Evolutionary conservation across 2,329 filamentous ascomycete genomes (phyloP).

Genomic region (Ophiognomonia clavigignenti-juglandacearum): DNA sequence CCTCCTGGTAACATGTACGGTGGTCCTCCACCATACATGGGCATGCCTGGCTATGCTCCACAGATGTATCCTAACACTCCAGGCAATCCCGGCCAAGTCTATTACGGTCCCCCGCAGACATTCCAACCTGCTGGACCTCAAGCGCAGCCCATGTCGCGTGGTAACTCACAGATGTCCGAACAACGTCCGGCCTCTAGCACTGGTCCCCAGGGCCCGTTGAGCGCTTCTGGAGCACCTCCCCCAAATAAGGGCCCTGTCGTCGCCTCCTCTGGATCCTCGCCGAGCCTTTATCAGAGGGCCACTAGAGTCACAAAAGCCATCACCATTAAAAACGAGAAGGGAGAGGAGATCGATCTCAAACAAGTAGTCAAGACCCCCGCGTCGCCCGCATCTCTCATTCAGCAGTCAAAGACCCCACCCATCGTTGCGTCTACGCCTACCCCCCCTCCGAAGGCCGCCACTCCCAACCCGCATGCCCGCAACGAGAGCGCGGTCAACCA

Average conservation of each 20-base stretch:
- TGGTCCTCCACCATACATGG: no score
- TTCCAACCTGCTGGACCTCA: constrained; percentile 31
- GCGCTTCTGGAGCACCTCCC: constrained; percentile 55
- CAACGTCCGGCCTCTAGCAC: constrained; percentile 61
- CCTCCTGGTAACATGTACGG: no score
- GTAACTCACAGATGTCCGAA: constrained; percentile 73
- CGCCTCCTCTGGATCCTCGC: constrained; percentile 36
- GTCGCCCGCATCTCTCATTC: constrained; percentile 50
- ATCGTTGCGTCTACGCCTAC: constrained; percentile 72
- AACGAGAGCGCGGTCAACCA: constrained; percentile 68
- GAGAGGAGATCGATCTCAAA: constrained; percentile 69
- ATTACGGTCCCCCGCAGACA: no score
- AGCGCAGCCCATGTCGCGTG: constrained; percentile 76
- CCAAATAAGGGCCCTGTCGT: constrained; percentile 48
- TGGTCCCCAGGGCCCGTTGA: constrained; percentile 57
- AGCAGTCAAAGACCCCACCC: constrained; percentile 59
- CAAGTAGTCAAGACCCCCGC: constrained; percentile 52
- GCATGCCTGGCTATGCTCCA: constrained; percentile 6
- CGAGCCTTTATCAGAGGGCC: constrained; percentile 50
- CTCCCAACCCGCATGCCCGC: constrained; percentile 58
- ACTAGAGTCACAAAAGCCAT: no score
- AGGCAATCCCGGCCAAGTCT: constrained; percentile 42
- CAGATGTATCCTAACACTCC: constrained; percentile 36
- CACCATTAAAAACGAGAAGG: constrained; percentile 77
- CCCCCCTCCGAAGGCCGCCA: constrained; percentile 71